Base-by-base conservation (phyloP, 257 asterid genomes). In the Solanum verrucosum region DNA sequence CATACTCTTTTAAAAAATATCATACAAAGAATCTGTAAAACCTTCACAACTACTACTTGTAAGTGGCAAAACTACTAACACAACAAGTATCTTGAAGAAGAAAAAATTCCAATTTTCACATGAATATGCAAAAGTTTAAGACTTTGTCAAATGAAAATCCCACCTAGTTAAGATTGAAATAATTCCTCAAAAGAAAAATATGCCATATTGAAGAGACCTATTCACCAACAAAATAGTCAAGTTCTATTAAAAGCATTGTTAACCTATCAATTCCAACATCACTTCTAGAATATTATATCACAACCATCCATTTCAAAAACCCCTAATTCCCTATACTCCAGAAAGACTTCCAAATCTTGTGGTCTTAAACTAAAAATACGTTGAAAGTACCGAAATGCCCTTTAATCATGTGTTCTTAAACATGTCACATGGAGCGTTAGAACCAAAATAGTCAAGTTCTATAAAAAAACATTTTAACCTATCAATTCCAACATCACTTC, bases 201-300 rank as follows among this genome's bases (percentile, higher is more conserved):
- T 88, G 89, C 70, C 85, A 91, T 38, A 35, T 33, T 84, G 90
- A 84, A 82, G 84, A 87, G 59, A 85, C 42, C 15, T 46, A 74
- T 87, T 88, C 84, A 70, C 44, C 92, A 52, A 84, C 84, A 79
- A 89, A 89, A 88, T 67, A 60, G 42, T 27, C 87, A 87, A 29
- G 85, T 59, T n/a, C 68, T 46, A 84, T 59, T 56, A 33, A 44
- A 14, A 72, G 85, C 34, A 73, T 87, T 42, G 73, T 70, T 84
- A 77, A 37, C 35, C 49, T 89, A 88, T 29, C 87, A 44, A 35
- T 90, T 42, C 25, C 87, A 86, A 34, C 65, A 84, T 25, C 78
- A 77, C 84, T 91, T 81, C 87, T 87, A 16, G 68, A 46, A 46
- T 46, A 29, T 16, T 37, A 77, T n/a, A 77, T 38, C 49, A 77